Conservation (phyloP, 352 stramenopile genomes). For the Phytopythium oedochilum region DNA sequence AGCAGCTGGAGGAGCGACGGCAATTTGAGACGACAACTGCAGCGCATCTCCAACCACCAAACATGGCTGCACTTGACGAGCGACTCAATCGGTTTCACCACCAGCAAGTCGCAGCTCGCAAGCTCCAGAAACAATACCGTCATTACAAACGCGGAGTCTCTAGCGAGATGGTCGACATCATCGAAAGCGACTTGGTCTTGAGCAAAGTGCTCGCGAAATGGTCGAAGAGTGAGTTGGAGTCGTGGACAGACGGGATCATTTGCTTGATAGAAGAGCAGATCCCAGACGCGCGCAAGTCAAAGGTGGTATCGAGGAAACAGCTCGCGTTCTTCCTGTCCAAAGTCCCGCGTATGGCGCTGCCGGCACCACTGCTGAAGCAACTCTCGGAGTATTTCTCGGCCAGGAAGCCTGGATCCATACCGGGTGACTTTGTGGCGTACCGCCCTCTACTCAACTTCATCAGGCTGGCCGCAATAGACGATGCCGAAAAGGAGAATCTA, state of each 20-base stretch:
- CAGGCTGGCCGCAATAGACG: slow-evolving; percentile 29
- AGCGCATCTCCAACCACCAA: neutral
- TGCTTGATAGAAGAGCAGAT: slow-evolving; percentile 33
- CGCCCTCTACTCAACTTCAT: slow-evolving; percentile 42
- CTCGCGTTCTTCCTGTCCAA: slow-evolving; percentile 50
- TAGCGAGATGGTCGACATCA: slow-evolving; percentile 13
- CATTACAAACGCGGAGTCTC: slow-evolving; percentile 18
- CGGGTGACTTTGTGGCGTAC: slow-evolving; percentile 23
- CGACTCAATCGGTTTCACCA: neutral
- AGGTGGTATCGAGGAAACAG: slow-evolving; percentile 39
- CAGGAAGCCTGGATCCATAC: slow-evolving; percentile 6
- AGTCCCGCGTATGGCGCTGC: slow-evolving; percentile 31
- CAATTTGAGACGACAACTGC: neutral
- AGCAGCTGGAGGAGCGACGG: slow-evolving; percentile 19
- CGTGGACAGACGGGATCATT: slow-evolving; percentile 26
- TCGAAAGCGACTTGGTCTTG: slow-evolving; percentile 30
- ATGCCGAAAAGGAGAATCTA: slow-evolving; percentile 21
- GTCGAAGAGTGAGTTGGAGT: slow-evolving; percentile 33
- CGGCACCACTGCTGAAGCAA: slow-evolving; percentile 27
- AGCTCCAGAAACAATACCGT: slow-evolving; percentile 32
- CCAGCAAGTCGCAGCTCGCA: slow-evolving; percentile 13
- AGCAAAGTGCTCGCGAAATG: slow-evolving; percentile 34
- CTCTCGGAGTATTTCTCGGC: slow-evolving; percentile 45
- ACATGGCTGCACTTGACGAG: neutral
- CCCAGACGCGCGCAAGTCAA: slow-evolving; percentile 19